Conservation (phyloP, 306 rosid species). For the Rosa rugosa region DNA sequence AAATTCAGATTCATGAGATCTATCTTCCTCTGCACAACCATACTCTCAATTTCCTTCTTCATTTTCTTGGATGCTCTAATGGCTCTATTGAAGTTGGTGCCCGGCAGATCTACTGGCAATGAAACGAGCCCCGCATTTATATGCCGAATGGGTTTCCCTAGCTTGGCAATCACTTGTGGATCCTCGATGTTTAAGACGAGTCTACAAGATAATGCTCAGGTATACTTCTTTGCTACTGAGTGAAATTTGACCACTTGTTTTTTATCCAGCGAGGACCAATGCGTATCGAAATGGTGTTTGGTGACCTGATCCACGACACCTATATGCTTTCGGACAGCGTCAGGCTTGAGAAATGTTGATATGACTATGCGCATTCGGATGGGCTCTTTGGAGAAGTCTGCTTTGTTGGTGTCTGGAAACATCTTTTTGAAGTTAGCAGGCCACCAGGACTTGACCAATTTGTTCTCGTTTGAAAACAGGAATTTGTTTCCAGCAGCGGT, state of each 20-base stretch:
- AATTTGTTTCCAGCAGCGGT: neutral
- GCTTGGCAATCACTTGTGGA: neutral
- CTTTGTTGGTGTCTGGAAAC: neutral
- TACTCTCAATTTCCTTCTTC: neutral
- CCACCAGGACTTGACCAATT: neutral
- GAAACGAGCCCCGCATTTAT: neutral
- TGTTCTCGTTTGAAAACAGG: neutral
- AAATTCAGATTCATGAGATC: neutral
- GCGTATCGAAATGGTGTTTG: neutral
- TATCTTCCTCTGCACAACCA: neutral
- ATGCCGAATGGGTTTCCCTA: neutral
- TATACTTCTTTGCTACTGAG: neutral
- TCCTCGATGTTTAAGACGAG: neutral
- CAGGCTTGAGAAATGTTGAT: neutral
- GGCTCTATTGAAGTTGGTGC: neutral
- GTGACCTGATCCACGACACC: neutral
- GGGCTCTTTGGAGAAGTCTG: neutral
- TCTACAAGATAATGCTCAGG: neutral
- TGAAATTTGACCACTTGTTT: neutral
- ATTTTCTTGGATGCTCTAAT: neutral
- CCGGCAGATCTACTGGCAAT: neutral
- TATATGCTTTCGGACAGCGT: neutral
- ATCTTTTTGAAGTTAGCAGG: neutral
- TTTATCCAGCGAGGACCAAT: neutral
- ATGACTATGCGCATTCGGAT: neutral